Base-by-base conservation (phyloP, 1,284 basidiomycete genomes). In the Sporisorium iseilematis-ciliati region DNA sequence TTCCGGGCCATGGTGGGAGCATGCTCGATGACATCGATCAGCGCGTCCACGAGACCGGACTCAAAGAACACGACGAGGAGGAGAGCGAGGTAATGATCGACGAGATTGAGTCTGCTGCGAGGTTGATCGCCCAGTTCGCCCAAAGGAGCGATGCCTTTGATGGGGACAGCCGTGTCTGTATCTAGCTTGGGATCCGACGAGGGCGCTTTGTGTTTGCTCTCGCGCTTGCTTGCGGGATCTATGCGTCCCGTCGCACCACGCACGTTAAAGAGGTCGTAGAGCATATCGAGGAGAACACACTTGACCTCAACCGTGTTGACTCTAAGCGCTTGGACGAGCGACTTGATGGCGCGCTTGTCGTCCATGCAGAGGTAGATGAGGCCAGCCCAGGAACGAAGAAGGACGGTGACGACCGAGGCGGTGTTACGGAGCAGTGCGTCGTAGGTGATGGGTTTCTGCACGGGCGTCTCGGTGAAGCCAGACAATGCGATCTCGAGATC, bases 361-460 rank as follows among this genome's bases (percentile, higher is more conserved):
- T 95, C 90, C 89, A 95, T 91, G 86, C 94, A 97, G 75, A 97
- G 91, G 85, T 97, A 98, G 88, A 98, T 91, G 33, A 99, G 86
- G 8, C 95, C 96, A 71, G 93, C 92, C 95, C 96, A 99, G 11
- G 93, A 94, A 50, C 92, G 90, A 52, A 99, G 86, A 88, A 97
- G 64, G 40, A 92, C 88, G 43, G 91, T 90, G 43, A 97, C 91
- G 52, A 96, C 90, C 77, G 90, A 91, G 4, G 92, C 88, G 75
- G 91, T 92, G 21, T 90, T 89, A 78, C 90, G 89, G 87, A 98
- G 91, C 50, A 90, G 64, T 5, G 78, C 84, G 26, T 81, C 79
- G 53, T 81, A 74, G 7, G 55, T 58, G 40, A 23, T 90, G 82
- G 4, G 91, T 91, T 81, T 92, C 48, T 70, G 93, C 7, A 93